Evolutionary conservation across 495 filamentous ascomycete genomes (phyloP).

Genomic region (Aspergillus asperescens): DNA sequence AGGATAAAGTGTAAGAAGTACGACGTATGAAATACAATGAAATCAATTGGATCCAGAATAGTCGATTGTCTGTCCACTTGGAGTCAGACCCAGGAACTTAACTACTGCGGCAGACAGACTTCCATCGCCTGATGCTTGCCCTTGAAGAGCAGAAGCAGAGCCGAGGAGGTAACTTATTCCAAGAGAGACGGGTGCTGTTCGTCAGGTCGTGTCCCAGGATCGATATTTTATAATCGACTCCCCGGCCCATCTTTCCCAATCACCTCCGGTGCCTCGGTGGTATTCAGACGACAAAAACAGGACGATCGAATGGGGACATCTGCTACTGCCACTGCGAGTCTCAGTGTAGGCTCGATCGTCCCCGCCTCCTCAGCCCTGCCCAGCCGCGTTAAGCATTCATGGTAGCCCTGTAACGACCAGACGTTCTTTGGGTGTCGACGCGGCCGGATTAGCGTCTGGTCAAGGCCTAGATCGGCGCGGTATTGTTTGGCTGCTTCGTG

Average conservation of each 20-base stretch:
- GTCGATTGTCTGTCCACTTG: too few species aligned
- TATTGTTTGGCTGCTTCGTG: background rate
- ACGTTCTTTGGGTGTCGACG: slow-evolving; percentile 60
- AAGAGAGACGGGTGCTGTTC: background rate
- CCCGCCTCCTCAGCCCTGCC: slow-evolving; percentile 44
- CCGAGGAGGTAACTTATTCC: background rate
- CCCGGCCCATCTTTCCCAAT: too few species aligned
- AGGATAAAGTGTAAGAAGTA: background rate
- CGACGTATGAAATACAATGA: too few species aligned
- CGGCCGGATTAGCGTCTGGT: slow-evolving; percentile 48
- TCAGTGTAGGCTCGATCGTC: slow-evolving; percentile 44
- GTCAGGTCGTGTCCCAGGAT: too few species aligned
- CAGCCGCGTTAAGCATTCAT: slow-evolving; percentile 52
- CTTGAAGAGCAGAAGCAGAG: too few species aligned
- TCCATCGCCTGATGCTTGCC: too few species aligned
- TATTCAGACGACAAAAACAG: slow-evolving; percentile 50
- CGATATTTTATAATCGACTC: background rate
- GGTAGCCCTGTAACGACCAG: slow-evolving; percentile 58
- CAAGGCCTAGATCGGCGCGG: slow-evolving; percentile 22
- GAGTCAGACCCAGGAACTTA: too few species aligned
- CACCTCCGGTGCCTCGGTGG: background rate
- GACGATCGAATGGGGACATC: slow-evolving; percentile 53
- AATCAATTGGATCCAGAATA: too few species aligned
- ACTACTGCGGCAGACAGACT: too few species aligned
- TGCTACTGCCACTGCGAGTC: slow-evolving; percentile 44